Conservation (phyloP, 192 early-diverging fungal genomes). For the Geranomyces michiganensis region DNA sequence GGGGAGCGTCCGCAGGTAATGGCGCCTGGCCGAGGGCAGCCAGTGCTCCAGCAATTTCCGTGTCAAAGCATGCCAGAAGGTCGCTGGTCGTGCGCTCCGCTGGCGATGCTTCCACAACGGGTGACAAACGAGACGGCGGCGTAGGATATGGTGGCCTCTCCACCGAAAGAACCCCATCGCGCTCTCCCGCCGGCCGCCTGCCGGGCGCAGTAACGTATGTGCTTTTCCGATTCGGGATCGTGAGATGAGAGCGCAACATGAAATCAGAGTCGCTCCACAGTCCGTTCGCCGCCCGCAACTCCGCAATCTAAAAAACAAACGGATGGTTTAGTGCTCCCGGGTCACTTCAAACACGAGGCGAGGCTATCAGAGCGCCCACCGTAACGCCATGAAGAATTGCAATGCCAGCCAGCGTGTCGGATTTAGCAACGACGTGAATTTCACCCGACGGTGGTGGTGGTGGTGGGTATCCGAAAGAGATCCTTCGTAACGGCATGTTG, state of each 20-base stretch:
- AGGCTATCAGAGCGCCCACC: not conserved
- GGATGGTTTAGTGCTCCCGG: not conserved
- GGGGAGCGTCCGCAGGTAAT: not conserved
- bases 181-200: not conserved
- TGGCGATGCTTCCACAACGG: not conserved
- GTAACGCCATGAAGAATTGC: conserved; percentile 2
- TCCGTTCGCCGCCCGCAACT: not conserved
- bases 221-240: not conserved
- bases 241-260: not conserved
- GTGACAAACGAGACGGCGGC: not conserved
- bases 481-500: not conserved
- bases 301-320: not conserved
- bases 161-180: not conserved
- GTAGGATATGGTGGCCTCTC: not conserved
- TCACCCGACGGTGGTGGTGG: not conserved
- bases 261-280: conserved; percentile 3
- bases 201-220: not conserved
- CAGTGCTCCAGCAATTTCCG: not conserved
- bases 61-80: not conserved
- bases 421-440: not conserved
- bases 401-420: not conserved
- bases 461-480: not conserved
- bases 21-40: not conserved
- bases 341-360: too few species aligned
- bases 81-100: not conserved